Base-by-base conservation (phyloP, 1,284 basidiomycete species). In the Trichosporon faecale region DNA sequence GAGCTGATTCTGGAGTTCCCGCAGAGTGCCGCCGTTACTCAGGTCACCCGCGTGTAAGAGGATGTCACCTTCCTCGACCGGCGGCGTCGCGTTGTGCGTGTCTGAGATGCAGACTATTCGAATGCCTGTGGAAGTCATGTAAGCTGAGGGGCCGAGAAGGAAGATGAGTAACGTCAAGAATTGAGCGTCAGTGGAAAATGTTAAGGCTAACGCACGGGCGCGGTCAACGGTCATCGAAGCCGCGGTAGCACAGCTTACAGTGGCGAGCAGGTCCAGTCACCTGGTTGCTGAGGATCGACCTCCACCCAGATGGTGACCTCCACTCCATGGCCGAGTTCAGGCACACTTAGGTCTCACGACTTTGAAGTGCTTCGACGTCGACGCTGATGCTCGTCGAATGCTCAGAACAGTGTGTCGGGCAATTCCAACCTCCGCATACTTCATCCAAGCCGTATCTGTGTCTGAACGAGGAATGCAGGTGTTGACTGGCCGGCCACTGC, bases 1-100 rank as follows among this genome's bases (percentile, higher is more conserved):
- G 12, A 68, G 63, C 52, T 68, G 67, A 3, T 21, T 46, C n/a
- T 68, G 67, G 11, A 68, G 21, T 21, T 60, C 64, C 40, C 4
- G 16, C 40, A 44, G 40, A 44, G 18, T 44, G 12, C 40, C 40
- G 40, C 18, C 40, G 18, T 44, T 44, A 6, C 18, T 44, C 18
- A 44, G 16, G 12, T 44, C 40, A n/a, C 40, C 40, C 4, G 40
- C 40, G 18, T 44, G 40, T n/a, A 44, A 12, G 40, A 44, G 40
- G 18, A 44, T 44, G 40, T 44, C 40, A 18, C 40, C 40, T n/a
- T 44, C 40, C 8, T 44, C 40, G 16, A 44, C 40, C 1, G 40
- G 40, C 18, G 40, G 40, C 5, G 40, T 44, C 5, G 40, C 40
- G 40, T 44, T 44, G 18, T 44, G 40, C 40, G 40, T 44, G 40